Conservation (phyloP, 495 filamentous ascomycete species). For the Trichoderma virens region DNA sequence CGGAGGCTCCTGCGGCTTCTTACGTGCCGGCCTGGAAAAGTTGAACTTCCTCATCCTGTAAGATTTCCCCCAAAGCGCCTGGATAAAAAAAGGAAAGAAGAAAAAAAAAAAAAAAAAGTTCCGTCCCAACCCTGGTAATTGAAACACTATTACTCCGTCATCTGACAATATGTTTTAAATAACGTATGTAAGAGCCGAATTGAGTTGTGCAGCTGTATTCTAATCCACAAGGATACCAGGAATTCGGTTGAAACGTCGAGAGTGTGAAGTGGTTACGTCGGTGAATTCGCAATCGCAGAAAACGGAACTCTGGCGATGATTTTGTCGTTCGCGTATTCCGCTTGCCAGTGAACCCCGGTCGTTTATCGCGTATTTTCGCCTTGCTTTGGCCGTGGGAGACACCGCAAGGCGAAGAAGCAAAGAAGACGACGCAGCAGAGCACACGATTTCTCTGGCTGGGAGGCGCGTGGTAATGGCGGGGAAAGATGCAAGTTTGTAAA, state of each 20-base stretch:
- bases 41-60: neutral
- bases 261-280: neutral
- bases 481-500: neutral
- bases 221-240: neutral
- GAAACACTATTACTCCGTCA: neutral
- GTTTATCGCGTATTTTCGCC: neutral
- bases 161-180: neutral
- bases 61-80: neutral
- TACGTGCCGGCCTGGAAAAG: neutral
- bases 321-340: neutral
- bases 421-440: neutral
- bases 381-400: neutral
- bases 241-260: neutral
- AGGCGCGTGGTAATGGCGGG: neutral
- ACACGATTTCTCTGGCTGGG: neutral
- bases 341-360: neutral
- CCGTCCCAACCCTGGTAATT: neutral
- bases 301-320: neutral
- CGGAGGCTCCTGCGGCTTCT: constrained; percentile 5
- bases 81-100: too few species aligned
- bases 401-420: neutral
- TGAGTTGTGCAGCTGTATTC: neutral
- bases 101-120: neutral
- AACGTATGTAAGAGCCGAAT: neutral
- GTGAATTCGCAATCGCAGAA: neutral